Evolutionary conservation across 2,329 filamentous ascomycete species (phyloP), one percentile per base, ranked within the genome.

Genomic region (Thelonectria discophora): DNA sequence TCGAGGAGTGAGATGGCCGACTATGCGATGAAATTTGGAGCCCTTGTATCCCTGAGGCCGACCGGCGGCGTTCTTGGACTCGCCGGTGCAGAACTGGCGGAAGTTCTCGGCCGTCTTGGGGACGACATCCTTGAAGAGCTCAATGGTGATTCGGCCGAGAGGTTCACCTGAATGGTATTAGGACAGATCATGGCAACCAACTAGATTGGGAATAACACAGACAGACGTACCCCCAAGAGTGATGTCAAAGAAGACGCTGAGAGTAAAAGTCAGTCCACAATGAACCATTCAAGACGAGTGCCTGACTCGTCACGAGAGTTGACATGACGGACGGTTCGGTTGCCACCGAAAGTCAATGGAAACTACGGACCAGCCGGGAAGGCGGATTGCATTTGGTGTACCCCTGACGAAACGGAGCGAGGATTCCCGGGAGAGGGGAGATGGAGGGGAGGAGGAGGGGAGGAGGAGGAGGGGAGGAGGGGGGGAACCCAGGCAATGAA

Each of bases 61-160:
- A 34, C 93, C 92, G 10, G 88, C 85, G 52, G 86, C 78, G 74
- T 91, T 91, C 80, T 93, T 97, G 68, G 86, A 89, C 82, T 98
- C 94, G 71, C 95, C 95, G 0, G 94, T 98, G 80, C 94, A 97
- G 80, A 97, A 97, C 75, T 96, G 93, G 48, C 94, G 91, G 77
- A 99, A 98, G 82, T 98, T 98, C 78, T 98, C 95, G 30, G 93
- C 92, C 9, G 95, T 98, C 72, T 89, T 90, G 65, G 94, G 93
- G 0, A 93, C 91, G 20, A 90, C 83, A 78, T 97, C 86, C 63
- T 89, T 88, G 82, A 95, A 97, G 64, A 99, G 87, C 79, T 97
- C 92, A 77, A 97, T 93, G 68, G 91, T 94, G 73, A 97, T 88
- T 60, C 93, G 89, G 65, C 94, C 94, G 15, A 97, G 86, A 3